These are phyloP conservation scores for Ogataea sp. DNA, from an alignment of 805 yeast species.

Conservation along the genomic window DNA sequence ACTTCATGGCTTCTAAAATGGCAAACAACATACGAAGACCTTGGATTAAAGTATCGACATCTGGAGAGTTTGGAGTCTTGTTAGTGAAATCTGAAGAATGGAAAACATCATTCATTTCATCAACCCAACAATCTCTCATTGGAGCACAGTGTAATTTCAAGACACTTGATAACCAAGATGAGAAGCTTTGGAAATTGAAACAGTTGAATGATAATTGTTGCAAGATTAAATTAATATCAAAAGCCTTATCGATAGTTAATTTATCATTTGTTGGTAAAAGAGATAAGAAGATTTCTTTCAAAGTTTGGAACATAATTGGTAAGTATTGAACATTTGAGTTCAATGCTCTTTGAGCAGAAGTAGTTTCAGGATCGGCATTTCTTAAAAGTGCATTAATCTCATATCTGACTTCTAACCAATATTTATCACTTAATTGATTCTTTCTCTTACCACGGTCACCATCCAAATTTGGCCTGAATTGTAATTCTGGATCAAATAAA, in stretches of 20 bases:
- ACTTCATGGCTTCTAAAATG: slow-evolving; percentile 87
- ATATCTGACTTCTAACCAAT: slow-evolving; percentile 69
- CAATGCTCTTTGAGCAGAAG: no score
- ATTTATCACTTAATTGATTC: slow-evolving; percentile 65
- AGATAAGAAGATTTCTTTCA: slow-evolving; percentile 65
- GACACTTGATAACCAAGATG: slow-evolving; percentile 67
- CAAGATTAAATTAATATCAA: slow-evolving; percentile 67
- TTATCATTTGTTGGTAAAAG: slow-evolving; percentile 75
- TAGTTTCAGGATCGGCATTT: slow-evolving; percentile 14
- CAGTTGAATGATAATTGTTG: slow-evolving; percentile 69
- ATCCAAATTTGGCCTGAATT: slow-evolving; percentile 84
- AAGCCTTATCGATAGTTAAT: slow-evolving; percentile 52
- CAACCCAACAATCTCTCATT: slow-evolving; percentile 88
- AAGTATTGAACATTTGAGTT: slow-evolving; percentile 28
- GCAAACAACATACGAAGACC: slow-evolving; percentile 74
- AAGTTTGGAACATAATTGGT: slow-evolving; percentile 67
- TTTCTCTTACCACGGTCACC: slow-evolving; percentile 85
- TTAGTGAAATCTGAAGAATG: slow-evolving; percentile 28
- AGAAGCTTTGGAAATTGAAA: slow-evolving; percentile 63
- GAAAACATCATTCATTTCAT: slow-evolving; percentile 63
- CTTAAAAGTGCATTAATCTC: slow-evolving; percentile 62
- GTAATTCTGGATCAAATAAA: slow-evolving; percentile 83
- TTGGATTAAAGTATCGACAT: slow-evolving; percentile 49
- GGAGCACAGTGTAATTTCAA: slow-evolving; percentile 93
- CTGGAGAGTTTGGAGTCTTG: no score